Conservation (phyloP, 345 rosid species). For the Toxicodendron radicans region DNA sequence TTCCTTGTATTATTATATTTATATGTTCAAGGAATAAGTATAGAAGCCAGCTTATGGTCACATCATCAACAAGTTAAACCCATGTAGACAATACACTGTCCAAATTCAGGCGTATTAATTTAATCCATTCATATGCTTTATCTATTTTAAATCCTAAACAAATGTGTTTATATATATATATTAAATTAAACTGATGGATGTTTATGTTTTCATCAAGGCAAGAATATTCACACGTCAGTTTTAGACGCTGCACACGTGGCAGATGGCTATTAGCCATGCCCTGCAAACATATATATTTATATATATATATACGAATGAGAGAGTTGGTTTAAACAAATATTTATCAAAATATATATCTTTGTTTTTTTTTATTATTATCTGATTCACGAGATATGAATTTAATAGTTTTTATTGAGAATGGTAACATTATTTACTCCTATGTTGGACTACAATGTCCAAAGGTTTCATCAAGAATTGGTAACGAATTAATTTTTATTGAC, state of each 20-base stretch:
- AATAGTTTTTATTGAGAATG: no score
- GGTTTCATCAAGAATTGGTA: no score
- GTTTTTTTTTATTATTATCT: no score
- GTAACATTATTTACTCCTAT: no score
- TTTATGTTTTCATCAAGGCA: background rate
- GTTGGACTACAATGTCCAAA: no score
- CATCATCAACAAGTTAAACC: background rate
- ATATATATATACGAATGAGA: background rate
- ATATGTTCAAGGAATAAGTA: background rate
- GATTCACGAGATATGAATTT: no score
- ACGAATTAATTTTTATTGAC: background rate
- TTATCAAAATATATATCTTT: background rate
- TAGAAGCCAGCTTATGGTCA: background rate
- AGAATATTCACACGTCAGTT: constrained; percentile 19
- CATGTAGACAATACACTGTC: background rate
- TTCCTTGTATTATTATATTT: background rate
- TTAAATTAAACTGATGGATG: no score
- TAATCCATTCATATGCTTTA: no score
- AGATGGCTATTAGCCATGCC: background rate
- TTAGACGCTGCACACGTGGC: constrained; percentile 10
- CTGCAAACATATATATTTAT: background rate
- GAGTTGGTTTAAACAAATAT: background rate
- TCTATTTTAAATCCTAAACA: no score
- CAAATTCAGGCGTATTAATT: background rate
- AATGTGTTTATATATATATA: no score